These are phyloP conservation scores for Leptographium flavum DNA, from an alignment of 2,329 filamentous ascomycete species.

Conservation along the genomic window DNA sequence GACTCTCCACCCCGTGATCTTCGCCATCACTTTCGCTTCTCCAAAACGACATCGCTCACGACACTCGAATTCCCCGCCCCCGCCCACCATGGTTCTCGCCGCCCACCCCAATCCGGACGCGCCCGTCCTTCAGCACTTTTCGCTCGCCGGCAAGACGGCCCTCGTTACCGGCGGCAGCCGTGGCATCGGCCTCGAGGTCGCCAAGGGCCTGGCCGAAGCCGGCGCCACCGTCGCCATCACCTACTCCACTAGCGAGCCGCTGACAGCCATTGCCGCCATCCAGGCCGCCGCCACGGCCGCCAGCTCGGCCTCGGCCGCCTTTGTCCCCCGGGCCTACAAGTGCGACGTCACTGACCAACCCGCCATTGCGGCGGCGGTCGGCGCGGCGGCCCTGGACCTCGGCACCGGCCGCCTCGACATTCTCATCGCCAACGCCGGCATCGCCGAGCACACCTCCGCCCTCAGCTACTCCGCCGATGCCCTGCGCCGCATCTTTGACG, in stretches of 20 bases:
- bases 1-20: too few relatives aligned
- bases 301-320: not conserved
- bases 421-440: slow-evolving; percentile 27
- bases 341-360: slow-evolving; percentile 21
- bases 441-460: slow-evolving; percentile 21
- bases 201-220: slow-evolving; percentile 1
- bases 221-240: slow-evolving; percentile 2
- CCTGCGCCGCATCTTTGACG: slow-evolving; percentile 22
- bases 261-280: slow-evolving; percentile 14
- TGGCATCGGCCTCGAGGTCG: slow-evolving; percentile 3
- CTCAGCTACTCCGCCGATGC: slow-evolving; percentile 25
- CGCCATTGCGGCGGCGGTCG: slow-evolving; percentile 17
- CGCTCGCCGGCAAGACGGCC: slow-evolving; percentile 3
- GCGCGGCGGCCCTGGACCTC: slow-evolving; percentile 19
- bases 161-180: slow-evolving; percentile 2
- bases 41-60: too few relatives aligned
- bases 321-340: slow-evolving; percentile 17
- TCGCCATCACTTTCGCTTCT: too few relatives aligned
- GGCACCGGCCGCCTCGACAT: slow-evolving; percentile 21
- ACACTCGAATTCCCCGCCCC: too few relatives aligned
- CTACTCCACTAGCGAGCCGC: slow-evolving; percentile 10
- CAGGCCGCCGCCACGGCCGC: slow-evolving; percentile 3
- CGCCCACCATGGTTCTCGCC: slow-evolving; percentile 15
- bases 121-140: slow-evolving; percentile 19
- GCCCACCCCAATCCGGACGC: slow-evolving; percentile 16